A percentile compares a stretch with the other conserved stretches of the same genome.
phyloP scores from a whole-genome alignment of 352 stramenopile genomes.

The Globisporangium irregulare region DNA sequence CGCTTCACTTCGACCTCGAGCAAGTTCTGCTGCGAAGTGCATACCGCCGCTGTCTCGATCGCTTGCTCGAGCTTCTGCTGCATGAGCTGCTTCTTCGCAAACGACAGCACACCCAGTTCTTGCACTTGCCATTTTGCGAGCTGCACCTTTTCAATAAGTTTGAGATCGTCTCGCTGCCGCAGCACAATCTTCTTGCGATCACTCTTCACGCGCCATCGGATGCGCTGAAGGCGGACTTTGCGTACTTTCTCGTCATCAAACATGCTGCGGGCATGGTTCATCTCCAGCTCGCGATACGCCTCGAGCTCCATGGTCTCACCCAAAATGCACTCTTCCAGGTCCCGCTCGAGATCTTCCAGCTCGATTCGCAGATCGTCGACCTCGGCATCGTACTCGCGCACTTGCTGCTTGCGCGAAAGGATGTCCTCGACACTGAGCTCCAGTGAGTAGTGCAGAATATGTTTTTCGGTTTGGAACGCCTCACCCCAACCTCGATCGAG shows the following conservation, averaged over 20 bases:
- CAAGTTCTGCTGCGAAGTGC: constrained; percentile 40
- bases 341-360: constrained; percentile 76
- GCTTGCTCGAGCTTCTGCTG: constrained; percentile 44
- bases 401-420: constrained; percentile 48
- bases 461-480: constrained; percentile 75
- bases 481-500: constrained; percentile 74
- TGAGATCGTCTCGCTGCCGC: constrained; percentile 36
- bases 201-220: constrained; percentile 61
- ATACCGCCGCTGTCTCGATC: constrained; percentile 35
- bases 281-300: constrained; percentile 52
- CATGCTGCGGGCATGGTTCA: constrained; percentile 38
- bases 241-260: constrained; percentile 35
- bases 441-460: constrained; percentile 61
- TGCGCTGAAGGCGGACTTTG: constrained; percentile 49
- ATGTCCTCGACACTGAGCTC: constrained; percentile 82
- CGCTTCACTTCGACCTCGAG: constrained; percentile 42
- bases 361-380: constrained; percentile 71
- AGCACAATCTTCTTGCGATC: constrained; percentile 54
- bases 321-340: constrained; percentile 66
- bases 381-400: constrained; percentile 67
- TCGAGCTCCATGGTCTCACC: constrained; percentile 66
- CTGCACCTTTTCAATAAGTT: constrained; percentile 30
- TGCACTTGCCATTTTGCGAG: constrained; percentile 40
- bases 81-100: constrained; percentile 49
- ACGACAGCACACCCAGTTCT: constrained; percentile 54